These are phyloP conservation scores for Amaranthus tricolor DNA, from an alignment of 179 eudicot species.

Conservation along the genomic window DNA sequence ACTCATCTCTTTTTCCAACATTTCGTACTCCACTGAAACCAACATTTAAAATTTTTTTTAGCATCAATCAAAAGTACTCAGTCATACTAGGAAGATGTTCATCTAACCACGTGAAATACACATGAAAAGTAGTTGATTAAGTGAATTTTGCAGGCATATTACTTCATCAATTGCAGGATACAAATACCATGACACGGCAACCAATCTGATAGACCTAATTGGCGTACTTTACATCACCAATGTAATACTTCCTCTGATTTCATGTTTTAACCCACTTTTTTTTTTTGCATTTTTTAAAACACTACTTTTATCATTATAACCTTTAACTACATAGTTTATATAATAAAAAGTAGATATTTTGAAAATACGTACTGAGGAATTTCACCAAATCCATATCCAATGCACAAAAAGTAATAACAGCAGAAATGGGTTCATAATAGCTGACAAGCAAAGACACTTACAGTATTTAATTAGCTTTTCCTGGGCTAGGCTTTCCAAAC, in stretches of 20 bases:
- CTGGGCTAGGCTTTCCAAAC: conserved; percentile 82
- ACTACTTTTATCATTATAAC: no score
- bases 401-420: no score
- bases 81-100: no score
- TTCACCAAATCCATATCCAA: neutral
- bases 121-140: no score
- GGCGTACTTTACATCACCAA: neutral
- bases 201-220: neutral
- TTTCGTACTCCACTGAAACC: conserved; percentile 86
- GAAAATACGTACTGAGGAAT: no score
- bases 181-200: neutral
- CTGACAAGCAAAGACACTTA: conserved; percentile 37
- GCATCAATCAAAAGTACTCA: neutral
- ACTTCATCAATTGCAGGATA: neutral
- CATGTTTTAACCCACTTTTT: neutral
- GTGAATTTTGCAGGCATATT: neutral
- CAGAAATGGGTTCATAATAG: neutral
- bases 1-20: conserved; percentile 74
- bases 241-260: neutral
- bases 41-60: conserved; percentile 13
- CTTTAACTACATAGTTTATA: no score
- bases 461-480: conserved; percentile 84
- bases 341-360: no score
- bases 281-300: no score
- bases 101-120: no score